These are phyloP conservation scores for Emericellopsis cladophorae DNA, from an alignment of 2,329 filamentous ascomycete species.

Conservation along the genomic window DNA sequence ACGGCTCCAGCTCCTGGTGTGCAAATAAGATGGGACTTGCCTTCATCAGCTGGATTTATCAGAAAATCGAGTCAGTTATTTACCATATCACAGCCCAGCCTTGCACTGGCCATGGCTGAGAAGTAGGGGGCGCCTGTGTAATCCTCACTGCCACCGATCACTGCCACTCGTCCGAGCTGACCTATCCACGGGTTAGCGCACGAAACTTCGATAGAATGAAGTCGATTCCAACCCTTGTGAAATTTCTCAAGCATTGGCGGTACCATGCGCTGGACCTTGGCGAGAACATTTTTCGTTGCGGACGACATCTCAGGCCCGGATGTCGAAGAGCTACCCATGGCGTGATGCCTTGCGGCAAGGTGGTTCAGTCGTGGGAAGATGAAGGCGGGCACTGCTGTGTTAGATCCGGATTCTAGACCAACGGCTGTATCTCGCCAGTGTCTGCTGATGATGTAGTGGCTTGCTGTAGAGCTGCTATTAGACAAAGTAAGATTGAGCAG, in stretches of 20 bases:
- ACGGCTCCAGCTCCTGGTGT: conserved; percentile 76
- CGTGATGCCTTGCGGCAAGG: too few relatives aligned
- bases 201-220: not conserved
- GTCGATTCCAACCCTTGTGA: conserved; percentile 63
- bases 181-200: conserved; percentile 38
- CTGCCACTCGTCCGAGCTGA: conserved; percentile 80
- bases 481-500: too few relatives aligned
- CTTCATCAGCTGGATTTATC: not conserved
- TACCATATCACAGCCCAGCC: conserved; percentile 84
- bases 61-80: conserved; percentile 5
- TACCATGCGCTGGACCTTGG: conserved; percentile 77
- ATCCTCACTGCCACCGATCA: conserved; percentile 90
- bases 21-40: conserved; percentile 84
- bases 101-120: conserved; percentile 90
- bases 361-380: too few relatives aligned
- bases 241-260: conserved; percentile 92
- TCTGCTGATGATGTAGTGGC: too few relatives aligned
- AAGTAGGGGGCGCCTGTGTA: conserved; percentile 98
- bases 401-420: too few relatives aligned
- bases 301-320: conserved; percentile 42
- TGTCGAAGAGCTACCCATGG: too few relatives aligned
- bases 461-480: too few relatives aligned
- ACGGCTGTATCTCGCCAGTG: too few relatives aligned
- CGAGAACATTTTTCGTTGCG: conserved; percentile 61
- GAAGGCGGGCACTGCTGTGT: too few relatives aligned